Conservation (phyloP, 2,329 filamentous ascomycete species). For the Aspergillus bombycis region DNA sequence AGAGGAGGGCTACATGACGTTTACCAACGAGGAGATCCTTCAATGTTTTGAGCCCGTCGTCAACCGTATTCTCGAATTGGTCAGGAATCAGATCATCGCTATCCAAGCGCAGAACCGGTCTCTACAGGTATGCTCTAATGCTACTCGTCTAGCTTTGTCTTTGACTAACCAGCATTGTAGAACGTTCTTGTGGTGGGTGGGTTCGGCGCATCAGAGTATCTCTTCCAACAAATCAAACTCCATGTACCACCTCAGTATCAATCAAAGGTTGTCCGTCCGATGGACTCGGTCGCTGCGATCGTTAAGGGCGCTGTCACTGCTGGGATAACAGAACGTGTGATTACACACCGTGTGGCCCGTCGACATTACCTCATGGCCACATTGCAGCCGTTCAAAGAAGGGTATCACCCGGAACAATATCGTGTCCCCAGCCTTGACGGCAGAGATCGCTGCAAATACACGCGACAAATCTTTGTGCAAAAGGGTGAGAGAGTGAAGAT, state of each 20-base stretch:
- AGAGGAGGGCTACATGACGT: slow-evolving; percentile 99
- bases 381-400: slow-evolving; percentile 97
- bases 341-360: slow-evolving; percentile 95
- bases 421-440: slow-evolving; percentile 94
- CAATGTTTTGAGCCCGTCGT: slow-evolving; percentile 99
- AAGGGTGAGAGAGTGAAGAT: slow-evolving; percentile 99
- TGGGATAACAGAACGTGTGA: slow-evolving; percentile 93
- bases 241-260: slow-evolving; percentile 98
- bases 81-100: slow-evolving; percentile 97
- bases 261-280: slow-evolving; percentile 94
- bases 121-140: slow-evolving; percentile 66
- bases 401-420: slow-evolving; percentile 97
- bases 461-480: slow-evolving; percentile 95
- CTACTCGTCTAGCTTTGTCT: neutral
- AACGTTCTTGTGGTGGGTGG: slow-evolving; percentile 97
- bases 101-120: slow-evolving; percentile 96
- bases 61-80: slow-evolving; percentile 92
- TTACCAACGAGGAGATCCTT: slow-evolving; percentile 98
- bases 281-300: slow-evolving; percentile 98
- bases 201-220: slow-evolving; percentile 96
- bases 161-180: slow-evolving; percentile 40
- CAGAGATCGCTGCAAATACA: slow-evolving; percentile 98
- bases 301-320: slow-evolving; percentile 98
- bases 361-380: slow-evolving; percentile 99
- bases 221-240: slow-evolving; percentile 99